Base-by-base conservation (phyloP, 2,329 filamentous ascomycete species). In the Pseudocercospora fijiensis region DNA sequence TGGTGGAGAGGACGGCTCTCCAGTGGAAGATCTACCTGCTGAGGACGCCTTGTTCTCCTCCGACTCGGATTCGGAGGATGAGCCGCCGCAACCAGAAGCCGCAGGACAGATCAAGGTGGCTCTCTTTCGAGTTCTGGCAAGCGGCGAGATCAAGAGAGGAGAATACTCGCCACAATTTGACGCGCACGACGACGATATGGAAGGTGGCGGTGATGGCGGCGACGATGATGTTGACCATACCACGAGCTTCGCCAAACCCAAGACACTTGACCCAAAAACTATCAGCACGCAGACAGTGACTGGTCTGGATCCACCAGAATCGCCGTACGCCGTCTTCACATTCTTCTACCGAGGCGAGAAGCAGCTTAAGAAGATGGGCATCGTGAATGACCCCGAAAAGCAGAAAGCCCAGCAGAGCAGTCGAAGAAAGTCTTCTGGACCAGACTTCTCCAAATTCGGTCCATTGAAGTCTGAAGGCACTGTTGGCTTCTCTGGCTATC, bases 261-360 rank as follows among this genome's bases (percentile, higher is more conserved):
- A 97, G 83, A 90, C 92, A 1, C 83, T 97, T 59, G 96, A 98
- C 79, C 94, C 94, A 0, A 97, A 97, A 80, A 92, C 92, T 2
- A 99, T 99, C 75, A 98, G 93, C 75, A 99, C 95, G 2, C 95
- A 99, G 79, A 99, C 95, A 0, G 95, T 99, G n/a, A 98, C 95
- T 8, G 95, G 94, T 18, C 96, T 98, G 67, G 95, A 99, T 76
- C 91, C 92, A 0, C 92, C 93, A 20, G 94, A 98, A 67, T 95
- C 94, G 78, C 95, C 96, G 3, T 99, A 96, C 79, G 95, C 95
- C 3, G 89, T 91, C 8, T 99, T 99, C 77, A 98, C 96, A 27
- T 99, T 99, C 77, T 92, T 98, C 79, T 99, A 99, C 77, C 87
- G 95, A 65, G 95, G 95, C 76, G 91, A 96, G 76, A 90, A 92